phyloP scores from a whole-genome alignment of 2,329 filamentous ascomycete species.

The Apiospora phragmitis region DNA sequence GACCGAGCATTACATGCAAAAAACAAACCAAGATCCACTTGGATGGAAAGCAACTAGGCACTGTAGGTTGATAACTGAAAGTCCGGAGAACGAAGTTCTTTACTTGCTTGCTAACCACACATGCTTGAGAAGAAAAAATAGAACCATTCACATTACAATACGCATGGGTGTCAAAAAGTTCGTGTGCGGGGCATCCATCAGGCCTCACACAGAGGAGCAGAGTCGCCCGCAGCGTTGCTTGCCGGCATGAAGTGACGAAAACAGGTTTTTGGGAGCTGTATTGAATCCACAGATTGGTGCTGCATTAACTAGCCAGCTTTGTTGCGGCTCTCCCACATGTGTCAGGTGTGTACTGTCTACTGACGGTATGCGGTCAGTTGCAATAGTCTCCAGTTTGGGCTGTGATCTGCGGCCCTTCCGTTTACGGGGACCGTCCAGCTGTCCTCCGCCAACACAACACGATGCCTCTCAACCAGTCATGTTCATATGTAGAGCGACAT shows the following conservation, averaged over 20 bases:
- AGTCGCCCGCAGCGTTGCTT: neutral
- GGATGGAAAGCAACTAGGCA: neutral
- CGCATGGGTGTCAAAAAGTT: neutral
- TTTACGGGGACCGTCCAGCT: neutral
- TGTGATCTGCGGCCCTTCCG: neutral
- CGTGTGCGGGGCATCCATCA: neutral
- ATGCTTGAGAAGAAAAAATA: neutral
- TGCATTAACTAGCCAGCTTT: constrained; percentile 1
- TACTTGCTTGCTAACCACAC: neutral
- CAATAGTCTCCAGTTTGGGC: neutral
- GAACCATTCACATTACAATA: neutral
- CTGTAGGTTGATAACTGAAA: neutral
- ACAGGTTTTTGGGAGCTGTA: constrained; percentile 3
- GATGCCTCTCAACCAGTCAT: neutral
- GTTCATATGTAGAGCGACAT: neutral
- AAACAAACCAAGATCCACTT: neutral
- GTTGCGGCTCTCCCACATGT: constrained; percentile 4
- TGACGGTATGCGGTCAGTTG: neutral
- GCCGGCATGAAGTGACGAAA: neutral
- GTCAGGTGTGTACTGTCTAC: neutral
- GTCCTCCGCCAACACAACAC: neutral
- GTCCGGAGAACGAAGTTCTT: neutral
- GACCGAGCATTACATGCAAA: neutral
- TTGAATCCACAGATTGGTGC: neutral
- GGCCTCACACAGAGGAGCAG: neutral